A percentile compares a stretch with the other conserved stretches of the same genome.
Evolutionary conservation across 306 rosid genomes (phyloP).

Genomic region (Quercus aquifolioides): DNA sequence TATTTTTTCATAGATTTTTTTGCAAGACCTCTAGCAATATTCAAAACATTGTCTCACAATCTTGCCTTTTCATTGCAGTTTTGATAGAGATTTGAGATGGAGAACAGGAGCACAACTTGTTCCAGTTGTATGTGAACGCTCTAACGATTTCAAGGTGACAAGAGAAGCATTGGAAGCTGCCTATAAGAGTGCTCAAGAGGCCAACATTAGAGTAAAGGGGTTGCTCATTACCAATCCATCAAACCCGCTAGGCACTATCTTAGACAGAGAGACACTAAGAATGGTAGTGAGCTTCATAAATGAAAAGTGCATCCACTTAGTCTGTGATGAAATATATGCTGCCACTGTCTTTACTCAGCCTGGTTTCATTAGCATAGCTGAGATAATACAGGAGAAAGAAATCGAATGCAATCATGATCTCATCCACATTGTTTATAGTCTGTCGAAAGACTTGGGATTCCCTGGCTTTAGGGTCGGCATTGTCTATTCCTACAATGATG

Average conservation of each 20-base stretch:
- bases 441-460: constrained; percentile 81
- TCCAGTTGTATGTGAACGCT: constrained; percentile 72
- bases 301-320: constrained; percentile 58
- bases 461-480: constrained; percentile 83
- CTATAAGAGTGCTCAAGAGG: constrained; percentile 47
- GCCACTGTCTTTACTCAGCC: constrained; percentile 70
- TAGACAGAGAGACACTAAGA: constrained; percentile 54
- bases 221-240: constrained; percentile 83
- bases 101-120: constrained; percentile 71
- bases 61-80: constrained; percentile 41
- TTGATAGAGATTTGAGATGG: constrained; percentile 86
- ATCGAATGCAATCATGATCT: constrained; percentile 51
- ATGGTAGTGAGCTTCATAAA: constrained; percentile 50
- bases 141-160: constrained; percentile 61
- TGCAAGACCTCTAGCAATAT: neutral
- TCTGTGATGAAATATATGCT: constrained; percentile 70
- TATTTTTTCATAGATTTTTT: neutral
- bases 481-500: constrained; percentile 74
- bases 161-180: constrained; percentile 67
- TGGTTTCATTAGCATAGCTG: constrained; percentile 68
- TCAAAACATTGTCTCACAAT: neutral
- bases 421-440: constrained; percentile 79
- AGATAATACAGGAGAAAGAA: constrained; percentile 57
- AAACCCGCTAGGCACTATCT: constrained; percentile 66
- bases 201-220: constrained; percentile 62